Conservation (phyloP, 345 rosid genomes). For the Draba incana region DNA sequence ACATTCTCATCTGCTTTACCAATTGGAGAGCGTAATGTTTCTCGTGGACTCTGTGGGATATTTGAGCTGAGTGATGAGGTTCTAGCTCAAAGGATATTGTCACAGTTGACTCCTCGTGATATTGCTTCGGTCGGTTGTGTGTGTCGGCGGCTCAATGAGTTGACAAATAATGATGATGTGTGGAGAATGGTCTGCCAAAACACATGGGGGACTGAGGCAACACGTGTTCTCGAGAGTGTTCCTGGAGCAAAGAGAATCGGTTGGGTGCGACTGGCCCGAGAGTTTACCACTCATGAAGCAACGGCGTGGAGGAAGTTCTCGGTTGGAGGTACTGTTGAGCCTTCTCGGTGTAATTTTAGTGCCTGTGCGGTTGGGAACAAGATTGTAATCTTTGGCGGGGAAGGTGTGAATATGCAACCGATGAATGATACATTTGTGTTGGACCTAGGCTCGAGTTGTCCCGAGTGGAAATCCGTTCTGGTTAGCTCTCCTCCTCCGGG, state of each 20-base stretch:
- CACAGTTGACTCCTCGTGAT: conserved; percentile 79
- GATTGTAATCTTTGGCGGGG: conserved; percentile 92
- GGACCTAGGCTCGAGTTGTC: conserved; percentile 78
- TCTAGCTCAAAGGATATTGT: conserved; percentile 64
- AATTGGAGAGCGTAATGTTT: conserved; percentile 64
- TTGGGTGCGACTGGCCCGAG: conserved; percentile 85
- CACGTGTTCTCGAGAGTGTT: conserved; percentile 76
- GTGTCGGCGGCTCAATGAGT: conserved; percentile 60
- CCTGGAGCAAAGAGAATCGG: conserved; percentile 90
- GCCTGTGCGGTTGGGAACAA: conserved; percentile 92
- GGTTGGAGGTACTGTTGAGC: conserved; percentile 90
- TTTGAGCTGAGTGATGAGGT: conserved; percentile 81
- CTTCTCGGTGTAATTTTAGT: conserved; percentile 90
- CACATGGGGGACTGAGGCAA: conserved; percentile 91
- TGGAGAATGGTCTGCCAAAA: conserved; percentile 97
- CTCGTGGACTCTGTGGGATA: conserved; percentile 72
- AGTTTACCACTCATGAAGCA: conserved; percentile 89
- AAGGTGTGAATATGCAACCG: conserved; percentile 94
- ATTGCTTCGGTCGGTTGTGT: conserved; percentile 87
- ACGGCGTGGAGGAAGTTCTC: conserved; percentile 89
- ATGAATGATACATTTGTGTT: conserved; percentile 94
- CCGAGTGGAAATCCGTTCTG: conserved; percentile 86
- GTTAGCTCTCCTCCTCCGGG: conserved; percentile 98
- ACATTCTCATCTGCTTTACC: conserved; percentile 50
- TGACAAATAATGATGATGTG: conserved; percentile 82